Evolutionary conservation across 257 asterid species (phyloP).

Genomic region (Dorcoceras hygrometricum): DNA sequence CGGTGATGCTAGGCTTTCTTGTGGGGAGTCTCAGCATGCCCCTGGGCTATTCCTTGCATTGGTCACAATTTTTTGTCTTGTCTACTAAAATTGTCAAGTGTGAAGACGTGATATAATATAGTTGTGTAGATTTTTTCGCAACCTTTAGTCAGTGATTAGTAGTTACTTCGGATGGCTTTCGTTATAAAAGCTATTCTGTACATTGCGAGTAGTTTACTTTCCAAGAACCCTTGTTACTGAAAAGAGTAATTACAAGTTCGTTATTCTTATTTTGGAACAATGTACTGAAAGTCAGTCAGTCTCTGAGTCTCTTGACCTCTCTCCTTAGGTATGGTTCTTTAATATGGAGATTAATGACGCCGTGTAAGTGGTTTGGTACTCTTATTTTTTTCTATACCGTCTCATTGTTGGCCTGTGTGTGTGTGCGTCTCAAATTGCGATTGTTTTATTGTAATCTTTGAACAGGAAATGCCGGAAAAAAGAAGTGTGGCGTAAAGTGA

Average conservation of each 20-base stretch:
- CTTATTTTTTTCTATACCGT: no score
- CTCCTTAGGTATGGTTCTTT: no score
- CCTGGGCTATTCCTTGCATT: constrained; percentile 20
- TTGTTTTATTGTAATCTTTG: no score
- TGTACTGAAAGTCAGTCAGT: no score
- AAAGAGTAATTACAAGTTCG: background rate
- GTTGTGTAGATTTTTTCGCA: constrained; percentile 24
- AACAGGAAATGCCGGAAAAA: no score
- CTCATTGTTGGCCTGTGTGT: no score
- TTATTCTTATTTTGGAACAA: background rate
- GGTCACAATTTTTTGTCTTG: constrained; percentile 16
- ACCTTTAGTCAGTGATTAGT: constrained; percentile 27
- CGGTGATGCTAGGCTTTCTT: constrained; percentile 24
- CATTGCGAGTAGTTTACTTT: constrained; percentile 16
- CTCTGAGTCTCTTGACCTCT: no score
- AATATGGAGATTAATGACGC: background rate
- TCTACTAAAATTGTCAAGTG: constrained; percentile 27
- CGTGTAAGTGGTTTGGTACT: no score
- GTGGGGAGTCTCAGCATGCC: constrained; percentile 16
- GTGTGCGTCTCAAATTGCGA: no score
- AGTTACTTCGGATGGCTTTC: constrained; percentile 1
- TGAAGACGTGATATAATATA: constrained; percentile 21
- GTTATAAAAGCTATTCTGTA: constrained; percentile 22
- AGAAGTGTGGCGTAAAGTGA: no score
- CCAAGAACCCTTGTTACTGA: background rate